Percentiles rank a stretch among this genome's conserved stretches.
phyloP scores from a whole-genome alignment of 2,329 filamentous ascomycete genomes.

The Beauveria sp. region DNA sequence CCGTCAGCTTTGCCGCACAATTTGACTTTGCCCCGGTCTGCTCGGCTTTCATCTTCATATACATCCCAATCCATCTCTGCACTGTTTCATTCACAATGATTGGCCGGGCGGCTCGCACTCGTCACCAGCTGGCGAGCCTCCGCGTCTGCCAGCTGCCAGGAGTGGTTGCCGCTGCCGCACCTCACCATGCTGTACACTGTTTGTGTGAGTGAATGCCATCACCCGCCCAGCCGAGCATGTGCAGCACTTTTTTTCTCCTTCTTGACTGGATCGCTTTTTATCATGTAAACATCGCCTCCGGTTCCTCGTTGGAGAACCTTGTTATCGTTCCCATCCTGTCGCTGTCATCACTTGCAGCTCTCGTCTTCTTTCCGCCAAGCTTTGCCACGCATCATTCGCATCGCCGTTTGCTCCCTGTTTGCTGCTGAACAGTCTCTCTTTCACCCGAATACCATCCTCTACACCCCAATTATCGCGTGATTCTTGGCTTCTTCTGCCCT shows the following conservation, averaged over 20 bases:
- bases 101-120: neutral
- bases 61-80: neutral
- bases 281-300: neutral
- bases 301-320: neutral
- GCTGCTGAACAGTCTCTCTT: neutral
- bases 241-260: neutral
- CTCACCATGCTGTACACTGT: conserved; percentile 2
- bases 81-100: neutral
- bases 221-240: conserved; percentile 2
- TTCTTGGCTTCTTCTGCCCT: neutral
- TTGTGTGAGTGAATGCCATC: conserved; percentile 8
- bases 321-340: neutral
- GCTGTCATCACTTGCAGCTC: neutral
- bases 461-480: neutral
- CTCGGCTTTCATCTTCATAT: neutral
- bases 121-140: conserved; percentile 7
- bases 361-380: neutral
- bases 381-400: neutral
- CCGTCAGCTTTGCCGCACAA: conserved; percentile 2
- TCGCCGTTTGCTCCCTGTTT: conserved; percentile 8
- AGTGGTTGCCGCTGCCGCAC: neutral
- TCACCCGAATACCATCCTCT: neutral
- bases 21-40: neutral
- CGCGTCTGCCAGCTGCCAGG: conserved; percentile 8
- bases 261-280: neutral